These are phyloP conservation scores for Omphalotus olearius DNA, from an alignment of 1,284 basidiomycete genomes.

Conservation along the genomic window DNA sequence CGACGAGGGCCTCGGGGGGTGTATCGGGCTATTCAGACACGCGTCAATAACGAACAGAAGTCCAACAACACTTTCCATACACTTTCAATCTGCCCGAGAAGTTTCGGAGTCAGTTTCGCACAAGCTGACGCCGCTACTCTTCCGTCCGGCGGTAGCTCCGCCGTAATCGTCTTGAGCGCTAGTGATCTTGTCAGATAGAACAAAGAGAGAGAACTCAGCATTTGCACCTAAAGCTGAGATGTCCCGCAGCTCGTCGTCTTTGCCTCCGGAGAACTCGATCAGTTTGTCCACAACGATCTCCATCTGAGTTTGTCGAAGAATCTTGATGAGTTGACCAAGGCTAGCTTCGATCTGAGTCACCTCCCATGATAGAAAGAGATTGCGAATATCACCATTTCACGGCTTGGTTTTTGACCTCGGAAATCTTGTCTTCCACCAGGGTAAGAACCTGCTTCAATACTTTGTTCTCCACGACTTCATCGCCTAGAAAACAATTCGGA, in stretches of 20 bases:
- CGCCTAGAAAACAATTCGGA: conserved; percentile 65
- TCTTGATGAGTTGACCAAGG: conserved; percentile 83
- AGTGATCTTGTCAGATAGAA: conserved; percentile 7
- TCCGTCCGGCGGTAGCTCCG: conserved; percentile 80
- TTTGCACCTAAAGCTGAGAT: conserved; percentile 85
- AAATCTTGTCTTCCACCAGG: conserved; percentile 89
- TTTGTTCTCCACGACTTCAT: conserved; percentile 79
- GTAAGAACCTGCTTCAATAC: conserved; percentile 78
- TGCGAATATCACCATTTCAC: conserved; percentile 73
- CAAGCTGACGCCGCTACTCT: conserved; percentile 79
- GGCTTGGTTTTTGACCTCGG: conserved; percentile 97
- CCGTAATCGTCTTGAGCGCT: conserved; percentile 94
- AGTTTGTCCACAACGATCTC: conserved; percentile 84
- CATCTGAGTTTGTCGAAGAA: conserved; percentile 80
- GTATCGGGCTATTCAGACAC: conserved; percentile 49
- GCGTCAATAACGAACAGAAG: conserved; percentile 2
- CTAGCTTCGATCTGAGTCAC: conserved; percentile 33
- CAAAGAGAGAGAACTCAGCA: background rate
- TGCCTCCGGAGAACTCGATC: conserved; percentile 78
- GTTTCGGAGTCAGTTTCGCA: conserved; percentile 81
- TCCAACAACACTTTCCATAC: conserved; percentile 38
- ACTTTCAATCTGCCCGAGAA: conserved; percentile 73
- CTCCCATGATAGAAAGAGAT: background rate
- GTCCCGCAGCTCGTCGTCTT: conserved; percentile 89
- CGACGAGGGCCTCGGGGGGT: conserved; percentile 82